A percentile compares a stretch with the other conserved stretches of the same genome.
phyloP scores from a whole-genome alignment of 2,329 filamentous ascomycete genomes.

The Passalora sequoiae region DNA sequence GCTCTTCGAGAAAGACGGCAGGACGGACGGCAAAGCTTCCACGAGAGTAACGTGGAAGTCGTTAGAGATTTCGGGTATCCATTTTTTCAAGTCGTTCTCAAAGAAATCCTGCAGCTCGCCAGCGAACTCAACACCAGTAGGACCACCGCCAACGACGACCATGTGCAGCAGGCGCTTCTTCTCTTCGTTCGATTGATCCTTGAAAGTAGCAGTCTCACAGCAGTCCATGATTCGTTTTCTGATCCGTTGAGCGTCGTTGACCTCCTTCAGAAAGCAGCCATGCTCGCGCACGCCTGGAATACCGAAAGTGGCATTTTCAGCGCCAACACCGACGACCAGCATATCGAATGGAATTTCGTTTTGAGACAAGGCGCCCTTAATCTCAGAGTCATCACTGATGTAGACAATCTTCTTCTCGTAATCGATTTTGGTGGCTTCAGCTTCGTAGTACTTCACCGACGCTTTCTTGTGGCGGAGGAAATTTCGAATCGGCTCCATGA shows the following conservation, averaged over 20 bases:
- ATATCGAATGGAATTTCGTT: conserved; percentile 97
- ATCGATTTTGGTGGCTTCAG: conserved; percentile 92
- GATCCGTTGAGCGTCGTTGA: conserved; percentile 89
- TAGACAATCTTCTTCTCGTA: conserved; percentile 81
- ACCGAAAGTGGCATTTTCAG: conserved; percentile 95
- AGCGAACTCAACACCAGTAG: conserved; percentile 96
- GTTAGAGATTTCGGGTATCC: conserved; percentile 89
- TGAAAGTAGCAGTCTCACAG: conserved; percentile 96
- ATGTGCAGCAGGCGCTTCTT: conserved; percentile 93
- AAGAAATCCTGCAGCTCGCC: conserved; percentile 99
- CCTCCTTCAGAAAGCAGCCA: conserved; percentile 98
- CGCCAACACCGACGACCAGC: conserved; percentile 94
- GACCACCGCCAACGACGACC: conserved; percentile 81
- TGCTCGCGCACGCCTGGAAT: conserved; percentile 93
- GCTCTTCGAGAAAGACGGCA: conserved; percentile 98
- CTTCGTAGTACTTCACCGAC: conserved; percentile 94
- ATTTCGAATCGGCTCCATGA: conserved; percentile 97
- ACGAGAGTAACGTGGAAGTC: conserved; percentile 97
- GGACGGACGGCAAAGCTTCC: conserved; percentile 87
- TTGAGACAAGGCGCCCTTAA: conserved; percentile 74
- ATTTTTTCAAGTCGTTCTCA: conserved; percentile 95
- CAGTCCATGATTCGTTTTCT: conserved; percentile 99
- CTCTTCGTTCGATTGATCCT: conserved; percentile 84
- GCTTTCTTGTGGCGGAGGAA: conserved; percentile 94
- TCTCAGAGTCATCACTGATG: conserved; percentile 86